These are phyloP conservation scores for Populus hybrid DNA, from an alignment of 441 rosid species.

Conservation along the genomic window DNA sequence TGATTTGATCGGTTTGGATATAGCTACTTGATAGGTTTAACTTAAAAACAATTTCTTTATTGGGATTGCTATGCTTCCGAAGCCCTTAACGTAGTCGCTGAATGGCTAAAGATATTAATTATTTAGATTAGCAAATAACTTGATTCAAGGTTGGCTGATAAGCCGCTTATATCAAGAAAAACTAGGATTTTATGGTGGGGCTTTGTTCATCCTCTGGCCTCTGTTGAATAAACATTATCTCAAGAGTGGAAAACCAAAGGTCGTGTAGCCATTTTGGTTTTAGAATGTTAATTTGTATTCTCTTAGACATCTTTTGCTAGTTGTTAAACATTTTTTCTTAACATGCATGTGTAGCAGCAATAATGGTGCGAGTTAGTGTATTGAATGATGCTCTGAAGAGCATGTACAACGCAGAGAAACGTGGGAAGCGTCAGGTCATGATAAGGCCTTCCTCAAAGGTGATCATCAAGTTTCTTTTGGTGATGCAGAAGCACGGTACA, in stretches of 20 bases:
- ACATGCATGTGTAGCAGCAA: slow-evolving; percentile 8
- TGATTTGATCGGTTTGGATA: not conserved
- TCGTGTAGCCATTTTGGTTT: not conserved
- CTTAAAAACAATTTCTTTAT: not conserved
- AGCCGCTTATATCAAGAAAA: not conserved
- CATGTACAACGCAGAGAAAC: slow-evolving; percentile 60
- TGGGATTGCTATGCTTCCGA: not conserved
- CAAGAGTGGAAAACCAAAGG: not conserved
- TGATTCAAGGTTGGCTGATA: not conserved
- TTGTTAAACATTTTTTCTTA: not conserved
- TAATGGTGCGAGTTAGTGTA: slow-evolving; percentile 56
- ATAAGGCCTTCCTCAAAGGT: slow-evolving; percentile 57
- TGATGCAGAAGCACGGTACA: slow-evolving; percentile 62
- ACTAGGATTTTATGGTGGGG: not conserved
- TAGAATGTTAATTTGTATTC: not conserved
- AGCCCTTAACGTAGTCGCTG: not conserved
- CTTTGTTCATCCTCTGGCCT: not conserved
- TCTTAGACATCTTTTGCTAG: not conserved
- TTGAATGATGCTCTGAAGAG: slow-evolving; percentile 62
- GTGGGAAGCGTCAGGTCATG: slow-evolving; percentile 57
- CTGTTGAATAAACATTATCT: not conserved
- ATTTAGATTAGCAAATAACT: not conserved
- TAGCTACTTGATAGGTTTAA: not conserved
- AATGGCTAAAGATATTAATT: not conserved
- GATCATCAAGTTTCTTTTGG: slow-evolving; percentile 50